Base-by-base conservation (phyloP, 2,329 filamentous ascomycete species). In the Pseudocercospora macadamiae region DNA sequence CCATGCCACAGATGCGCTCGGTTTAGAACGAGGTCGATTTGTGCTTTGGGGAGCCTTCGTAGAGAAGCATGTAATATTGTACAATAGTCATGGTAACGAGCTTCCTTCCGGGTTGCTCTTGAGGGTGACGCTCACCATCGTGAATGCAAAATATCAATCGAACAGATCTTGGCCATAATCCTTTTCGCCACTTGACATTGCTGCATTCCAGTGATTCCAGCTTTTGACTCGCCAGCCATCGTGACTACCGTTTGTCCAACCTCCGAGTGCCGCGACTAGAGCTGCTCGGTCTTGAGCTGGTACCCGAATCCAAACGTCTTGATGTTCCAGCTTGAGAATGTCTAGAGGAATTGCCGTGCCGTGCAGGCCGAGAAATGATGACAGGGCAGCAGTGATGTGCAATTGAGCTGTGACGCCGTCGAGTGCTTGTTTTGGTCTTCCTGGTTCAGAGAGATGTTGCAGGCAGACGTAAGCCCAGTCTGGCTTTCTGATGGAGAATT, bases 291-390 rank as follows among this genome's bases (percentile, higher is more conserved):
- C 87, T 57, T 82, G 79, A 4, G 81, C 76, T 4, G 88, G 86
- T 7, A 90, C 72, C 16, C 89, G 80, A 51, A 91, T 72, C 86
- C 88, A 90, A 55, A 83, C 83, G 48, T 85, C 78, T 4, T 69
- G 67, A 1, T 76, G 79, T 2, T 83, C 75, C 0, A 87, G 76
- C 65, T 86, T 85, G 30, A 93, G 80, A 18, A 93, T 84, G 69
- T 93, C 90, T 56, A 92, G 70, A 1, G 86, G 77, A 3, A 93
- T 86, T 9, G 84, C 85, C 1, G 81, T 76, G 9, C 90, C 90
- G 0, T 84, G 86, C 16, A 85, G 75, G 18, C 90, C 90, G 1
- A 93, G 82, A 67, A 90, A 92, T 61, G 89, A 83, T 1, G 78
- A 79, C 6, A 93, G 76, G 0, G 89, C 86, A 1, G 82, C 73